Conservation (phyloP, 495 filamentous ascomycete species). For the Darksidea phi region DNA sequence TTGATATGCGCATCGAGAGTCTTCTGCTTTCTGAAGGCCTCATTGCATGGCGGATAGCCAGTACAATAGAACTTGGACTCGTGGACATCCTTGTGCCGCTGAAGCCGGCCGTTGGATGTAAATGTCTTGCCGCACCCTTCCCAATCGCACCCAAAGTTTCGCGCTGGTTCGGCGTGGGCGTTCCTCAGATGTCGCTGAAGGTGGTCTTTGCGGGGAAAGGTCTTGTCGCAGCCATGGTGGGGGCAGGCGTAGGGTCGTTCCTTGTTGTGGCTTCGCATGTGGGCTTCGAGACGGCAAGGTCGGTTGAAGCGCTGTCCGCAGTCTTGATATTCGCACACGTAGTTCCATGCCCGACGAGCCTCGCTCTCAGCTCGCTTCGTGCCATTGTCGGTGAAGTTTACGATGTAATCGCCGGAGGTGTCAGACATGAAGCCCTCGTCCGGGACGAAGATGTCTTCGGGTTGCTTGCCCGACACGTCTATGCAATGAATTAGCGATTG, state of each 20-base stretch:
- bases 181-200: constrained; percentile 79
- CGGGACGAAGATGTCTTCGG: not conserved
- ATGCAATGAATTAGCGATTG: not conserved
- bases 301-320: constrained; percentile 86
- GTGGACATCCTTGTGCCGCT: constrained; percentile 48
- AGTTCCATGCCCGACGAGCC: constrained; percentile 54
- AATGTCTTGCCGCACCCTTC: constrained; percentile 78
- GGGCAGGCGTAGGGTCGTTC: constrained; percentile 72
- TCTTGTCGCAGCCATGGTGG: constrained; percentile 69
- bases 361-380: constrained; percentile 18
- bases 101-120: constrained; percentile 68
- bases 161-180: constrained; percentile 65
- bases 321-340: constrained; percentile 64
- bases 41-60: constrained; percentile 69
- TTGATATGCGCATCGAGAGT: constrained; percentile 82
- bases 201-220: constrained; percentile 78
- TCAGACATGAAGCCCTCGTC: not conserved
- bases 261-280: constrained; percentile 75
- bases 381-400: constrained; percentile 46
- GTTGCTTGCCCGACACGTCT: not conserved
- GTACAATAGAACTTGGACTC: constrained; percentile 54
- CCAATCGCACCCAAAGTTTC: constrained; percentile 67
- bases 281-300: constrained; percentile 72
- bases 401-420: not conserved
- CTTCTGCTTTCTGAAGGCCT: constrained; percentile 82